Percentiles rank a stretch among this genome's conserved stretches.
These are phyloP conservation scores for Jacaranda copaia DNA, from an alignment of 257 asterid species.

Conservation along the genomic window DNA sequence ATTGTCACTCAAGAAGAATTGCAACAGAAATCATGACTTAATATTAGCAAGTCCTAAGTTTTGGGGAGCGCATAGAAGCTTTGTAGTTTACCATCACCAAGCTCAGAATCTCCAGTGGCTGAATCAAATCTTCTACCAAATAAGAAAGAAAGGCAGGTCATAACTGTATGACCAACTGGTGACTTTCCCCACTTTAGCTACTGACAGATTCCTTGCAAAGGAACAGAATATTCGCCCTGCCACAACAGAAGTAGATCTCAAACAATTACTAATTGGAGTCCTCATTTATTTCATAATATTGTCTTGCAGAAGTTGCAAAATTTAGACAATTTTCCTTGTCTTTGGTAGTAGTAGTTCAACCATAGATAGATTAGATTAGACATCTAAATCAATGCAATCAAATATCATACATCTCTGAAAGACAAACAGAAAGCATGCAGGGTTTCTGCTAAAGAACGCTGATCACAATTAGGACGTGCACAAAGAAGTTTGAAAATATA, in stretches of 20 bases:
- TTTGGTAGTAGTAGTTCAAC: too few species aligned
- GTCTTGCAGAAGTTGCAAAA: too few species aligned
- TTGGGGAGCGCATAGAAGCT: not conserved
- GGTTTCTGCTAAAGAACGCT: too few species aligned
- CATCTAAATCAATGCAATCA: not conserved
- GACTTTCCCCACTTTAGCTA: constrained; percentile 16
- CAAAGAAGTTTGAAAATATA: not conserved
- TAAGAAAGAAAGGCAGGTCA: constrained; percentile 60
- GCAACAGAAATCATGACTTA: not conserved
- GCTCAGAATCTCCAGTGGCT: constrained; percentile 34
- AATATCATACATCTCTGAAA: too few species aligned
- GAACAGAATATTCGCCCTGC: constrained; percentile 26
- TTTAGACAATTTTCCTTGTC: too few species aligned
- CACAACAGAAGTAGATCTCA: not conserved
- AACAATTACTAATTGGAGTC: too few species aligned
- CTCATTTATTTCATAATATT: too few species aligned
- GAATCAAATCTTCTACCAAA: constrained; percentile 42
- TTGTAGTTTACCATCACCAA: constrained; percentile 50
- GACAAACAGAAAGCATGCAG: too few species aligned
- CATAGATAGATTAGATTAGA: not conserved
- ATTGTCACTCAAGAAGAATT: not conserved
- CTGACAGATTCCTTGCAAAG: not conserved
- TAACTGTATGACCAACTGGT: constrained; percentile 42
- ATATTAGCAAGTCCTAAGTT: not conserved
- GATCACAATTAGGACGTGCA: not conserved